A percentile compares a stretch with the other conserved stretches of the same genome.
These are phyloP conservation scores for Priceomyces castillae DNA, from an alignment of 805 yeast genomes.

Conservation along the genomic window DNA sequence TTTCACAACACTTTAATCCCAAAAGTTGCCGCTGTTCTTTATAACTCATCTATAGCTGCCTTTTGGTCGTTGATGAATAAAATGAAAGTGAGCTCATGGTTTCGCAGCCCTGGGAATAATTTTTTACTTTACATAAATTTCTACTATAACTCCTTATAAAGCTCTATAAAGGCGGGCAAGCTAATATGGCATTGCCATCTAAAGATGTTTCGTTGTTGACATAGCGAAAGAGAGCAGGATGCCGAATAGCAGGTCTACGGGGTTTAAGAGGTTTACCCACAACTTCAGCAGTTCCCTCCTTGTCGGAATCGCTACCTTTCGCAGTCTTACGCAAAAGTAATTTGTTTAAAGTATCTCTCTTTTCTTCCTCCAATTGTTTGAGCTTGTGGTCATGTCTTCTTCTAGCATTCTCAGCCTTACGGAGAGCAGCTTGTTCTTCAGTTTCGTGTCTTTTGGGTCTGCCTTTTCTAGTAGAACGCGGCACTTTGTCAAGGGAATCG, in stretches of 20 bases:
- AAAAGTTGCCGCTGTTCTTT: neutral
- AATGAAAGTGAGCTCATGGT: neutral
- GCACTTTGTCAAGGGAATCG: slow-evolving; percentile 28
- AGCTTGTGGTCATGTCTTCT: slow-evolving; percentile 82
- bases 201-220: slow-evolving; percentile 11
- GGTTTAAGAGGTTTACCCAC: slow-evolving; percentile 24
- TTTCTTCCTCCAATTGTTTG: slow-evolving; percentile 85
- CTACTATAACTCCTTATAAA: neutral
- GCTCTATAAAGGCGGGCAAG: slow-evolving; percentile 3
- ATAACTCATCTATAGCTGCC: neutral
- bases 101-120: neutral
- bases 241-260: slow-evolving; percentile 43
- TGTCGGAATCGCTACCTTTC: slow-evolving; percentile 50
- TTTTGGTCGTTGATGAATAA: neutral
- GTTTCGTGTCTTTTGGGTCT: slow-evolving; percentile 58
- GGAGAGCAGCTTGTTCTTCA: slow-evolving; percentile 78
- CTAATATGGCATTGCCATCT: slow-evolving; percentile 16
- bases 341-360: slow-evolving; percentile 85
- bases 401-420: slow-evolving; percentile 85
- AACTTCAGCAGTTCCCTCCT: slow-evolving; percentile 23
- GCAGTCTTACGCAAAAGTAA: slow-evolving; percentile 80
- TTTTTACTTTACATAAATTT: neutral
- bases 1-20: neutral
- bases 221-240: slow-evolving; percentile 38
- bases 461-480: slow-evolving; percentile 32